Conservation (phyloP, 495 filamentous ascomycete genomes). For the Lophiotrema nucula region DNA sequence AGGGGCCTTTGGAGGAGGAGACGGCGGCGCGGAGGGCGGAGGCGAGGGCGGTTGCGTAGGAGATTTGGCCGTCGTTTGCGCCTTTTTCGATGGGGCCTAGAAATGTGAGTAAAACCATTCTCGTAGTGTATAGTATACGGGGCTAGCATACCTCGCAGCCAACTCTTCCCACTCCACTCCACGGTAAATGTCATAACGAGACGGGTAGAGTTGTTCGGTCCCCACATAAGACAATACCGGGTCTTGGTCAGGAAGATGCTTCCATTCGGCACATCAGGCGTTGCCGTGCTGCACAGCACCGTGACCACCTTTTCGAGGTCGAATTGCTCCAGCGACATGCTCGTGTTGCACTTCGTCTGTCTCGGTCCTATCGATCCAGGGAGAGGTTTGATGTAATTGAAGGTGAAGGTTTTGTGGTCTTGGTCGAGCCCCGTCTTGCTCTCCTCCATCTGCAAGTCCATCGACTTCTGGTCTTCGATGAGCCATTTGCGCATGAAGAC, state of each 20-base stretch:
- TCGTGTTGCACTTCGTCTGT: conserved; percentile 92
- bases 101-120: neutral
- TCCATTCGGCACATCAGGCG: conserved; percentile 91
- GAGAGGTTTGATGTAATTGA: conserved; percentile 90
- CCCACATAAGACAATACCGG: conserved; percentile 92
- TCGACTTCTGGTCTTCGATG: conserved; percentile 80
- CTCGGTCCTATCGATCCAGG: conserved; percentile 81
- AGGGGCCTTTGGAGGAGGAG: conserved; percentile 56
- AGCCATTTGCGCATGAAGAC: conserved; percentile 83
- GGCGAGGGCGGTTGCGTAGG: conserved; percentile 75
- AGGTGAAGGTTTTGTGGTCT: conserved; percentile 70
- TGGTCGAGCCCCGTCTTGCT: conserved; percentile 73
- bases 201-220: conserved; percentile 75
- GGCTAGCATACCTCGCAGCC: conserved; percentile 77
- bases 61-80: conserved; percentile 81
- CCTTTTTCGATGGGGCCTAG: conserved; percentile 91
- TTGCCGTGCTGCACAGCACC: conserved; percentile 69
- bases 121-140: neutral
- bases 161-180: conserved; percentile 97
- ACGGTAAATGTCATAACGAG: conserved; percentile 83
- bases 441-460: conserved; percentile 77
- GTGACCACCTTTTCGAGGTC: conserved; percentile 87
- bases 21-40: conserved; percentile 71
- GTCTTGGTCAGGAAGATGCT: conserved; percentile 91
- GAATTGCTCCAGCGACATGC: conserved; percentile 72